Base-by-base conservation (phyloP, 2,329 filamentous ascomycete species). In the Cryphonectria carpinicola region DNA sequence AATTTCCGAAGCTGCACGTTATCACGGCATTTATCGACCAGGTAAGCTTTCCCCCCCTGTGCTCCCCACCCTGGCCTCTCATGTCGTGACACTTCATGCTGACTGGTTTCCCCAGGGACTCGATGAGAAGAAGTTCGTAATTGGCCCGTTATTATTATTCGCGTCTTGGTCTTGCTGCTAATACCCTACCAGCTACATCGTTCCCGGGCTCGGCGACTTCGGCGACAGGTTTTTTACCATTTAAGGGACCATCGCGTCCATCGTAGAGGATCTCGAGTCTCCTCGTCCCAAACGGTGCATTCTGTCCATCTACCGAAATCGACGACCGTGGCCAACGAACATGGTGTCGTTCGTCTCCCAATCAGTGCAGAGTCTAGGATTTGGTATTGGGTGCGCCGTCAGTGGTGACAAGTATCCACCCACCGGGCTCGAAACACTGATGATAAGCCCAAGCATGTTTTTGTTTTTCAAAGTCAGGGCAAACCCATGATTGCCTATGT, bases 11-110 rank as follows among this genome's bases (percentile, higher is more conserved):
- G 77, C 86, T 98, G 71, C 89, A 95, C 74, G 93, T 99, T 28
- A 93, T 99, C 65, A 98, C 96, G 11, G 94, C 96, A 13, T 99
- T 99, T 80, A 92, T 99, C 77, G 96, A 99, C 79, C 88, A 95
- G 82, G 86, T 88, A 79, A 74, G 82, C 79, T 58, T 65, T 58
- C 52, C 64, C n/a, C 43, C 43, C 64, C 39, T 60, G 46, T 64
- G 41, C 11, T 46, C 25, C 25, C 22, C 11, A 67, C 71, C 43
- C 32, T 8, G 25, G 28, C 68, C 67, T 54, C 35, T 49, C 46
- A 49, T 49, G 46, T 49, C 46, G 61, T 63, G 4, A 17, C 17
- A 32, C 39, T 13, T 41, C 62, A 43, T 65, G 58, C 76, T 80
- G 76, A 81, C 74, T 28, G 41, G 25, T 60, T 71, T 8, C 56